A percentile compares a stretch with the other conserved stretches of the same genome.
phyloP scores from a whole-genome alignment of 352 stramenopile genomes.

The Pythium scleroteichum region DNA sequence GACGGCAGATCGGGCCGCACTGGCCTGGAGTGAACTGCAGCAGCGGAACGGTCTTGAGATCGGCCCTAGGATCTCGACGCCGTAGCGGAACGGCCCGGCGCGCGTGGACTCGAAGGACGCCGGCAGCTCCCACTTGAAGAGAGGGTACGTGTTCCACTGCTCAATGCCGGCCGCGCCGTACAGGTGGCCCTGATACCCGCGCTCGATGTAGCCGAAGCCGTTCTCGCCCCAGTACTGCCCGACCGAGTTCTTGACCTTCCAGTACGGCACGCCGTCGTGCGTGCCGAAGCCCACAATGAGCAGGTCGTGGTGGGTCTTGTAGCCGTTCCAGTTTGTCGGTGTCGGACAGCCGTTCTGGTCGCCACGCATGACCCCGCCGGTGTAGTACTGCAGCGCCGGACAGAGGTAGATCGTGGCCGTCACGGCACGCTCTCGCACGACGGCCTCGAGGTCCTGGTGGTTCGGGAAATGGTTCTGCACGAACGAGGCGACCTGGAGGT shows the following conservation, averaged over 20 bases:
- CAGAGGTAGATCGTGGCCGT: constrained; percentile 15
- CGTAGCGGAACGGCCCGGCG: not conserved
- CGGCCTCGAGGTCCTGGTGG: constrained; percentile 5
- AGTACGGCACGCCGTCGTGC: constrained; percentile 26
- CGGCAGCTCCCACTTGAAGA: constrained; percentile 7
- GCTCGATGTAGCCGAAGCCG: constrained; percentile 38
- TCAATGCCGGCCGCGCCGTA: constrained; percentile 19
- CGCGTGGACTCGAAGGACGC: not conserved
- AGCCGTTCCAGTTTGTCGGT: not conserved
- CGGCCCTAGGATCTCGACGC: constrained; percentile 11
- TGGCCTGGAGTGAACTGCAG: constrained; percentile 2
- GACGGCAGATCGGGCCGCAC: constrained; percentile 15
- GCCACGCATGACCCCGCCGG: constrained; percentile 7
- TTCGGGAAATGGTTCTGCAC: constrained; percentile 7
- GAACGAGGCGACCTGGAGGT: constrained; percentile 7
- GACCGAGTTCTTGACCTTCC: constrained; percentile 51
- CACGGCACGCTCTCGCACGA: constrained; percentile 12
- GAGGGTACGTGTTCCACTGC: constrained; percentile 18
- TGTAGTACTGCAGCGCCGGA: constrained; percentile 13
- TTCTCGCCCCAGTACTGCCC: constrained; percentile 33
- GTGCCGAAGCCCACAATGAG: constrained; percentile 38
- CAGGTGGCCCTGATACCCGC: constrained; percentile 12
- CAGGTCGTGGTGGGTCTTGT: constrained; percentile 30
- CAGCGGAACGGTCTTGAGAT: not conserved
- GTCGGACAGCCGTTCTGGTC: constrained; percentile 5